Evolutionary conservation across 331 rosid genomes (phyloP).

Genomic region (Pyracantha coccinea): DNA sequence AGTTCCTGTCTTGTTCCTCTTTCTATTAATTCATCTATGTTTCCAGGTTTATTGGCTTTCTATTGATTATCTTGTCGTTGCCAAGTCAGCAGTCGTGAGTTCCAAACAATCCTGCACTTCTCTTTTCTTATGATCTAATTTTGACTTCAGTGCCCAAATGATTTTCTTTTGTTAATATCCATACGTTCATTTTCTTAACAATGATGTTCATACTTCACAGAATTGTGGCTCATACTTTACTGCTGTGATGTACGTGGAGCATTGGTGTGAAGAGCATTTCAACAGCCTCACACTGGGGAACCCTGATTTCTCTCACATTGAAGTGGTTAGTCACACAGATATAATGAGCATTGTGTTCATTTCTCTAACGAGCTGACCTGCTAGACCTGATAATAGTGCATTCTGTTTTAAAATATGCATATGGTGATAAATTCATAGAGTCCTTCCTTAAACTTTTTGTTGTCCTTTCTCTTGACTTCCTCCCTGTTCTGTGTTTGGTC

Average conservation of each 20-base stretch:
- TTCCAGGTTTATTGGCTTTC: slow-evolving; percentile 89
- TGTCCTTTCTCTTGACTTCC: neutral
- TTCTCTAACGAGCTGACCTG: neutral
- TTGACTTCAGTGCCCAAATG: neutral
- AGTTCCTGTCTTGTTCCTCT: neutral
- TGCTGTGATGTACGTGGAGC: slow-evolving; percentile 77
- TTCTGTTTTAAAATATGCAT: neutral
- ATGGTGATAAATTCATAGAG: neutral
- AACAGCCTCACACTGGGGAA: slow-evolving; percentile 63
- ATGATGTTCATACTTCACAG: slow-evolving; percentile 27
- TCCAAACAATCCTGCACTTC: slow-evolving; percentile 3
- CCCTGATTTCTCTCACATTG: slow-evolving; percentile 77
- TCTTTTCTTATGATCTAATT: neutral
- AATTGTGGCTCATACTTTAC: slow-evolving; percentile 83
- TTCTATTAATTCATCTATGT: slow-evolving; percentile 19
- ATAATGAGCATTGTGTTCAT: neutral
- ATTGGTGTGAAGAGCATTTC: slow-evolving; percentile 93
- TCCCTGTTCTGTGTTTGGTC: slow-evolving; percentile 4
- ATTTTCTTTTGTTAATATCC: neutral
- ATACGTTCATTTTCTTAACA: slow-evolving; percentile 8
- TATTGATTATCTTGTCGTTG: slow-evolving; percentile 75
- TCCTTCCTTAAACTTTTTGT: neutral
- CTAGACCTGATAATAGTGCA: neutral
- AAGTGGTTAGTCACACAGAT: slow-evolving; percentile 42
- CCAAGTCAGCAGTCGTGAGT: slow-evolving; percentile 85